Conservation (phyloP, 2,329 filamentous ascomycete genomes). For the Aspergillus felis region DNA sequence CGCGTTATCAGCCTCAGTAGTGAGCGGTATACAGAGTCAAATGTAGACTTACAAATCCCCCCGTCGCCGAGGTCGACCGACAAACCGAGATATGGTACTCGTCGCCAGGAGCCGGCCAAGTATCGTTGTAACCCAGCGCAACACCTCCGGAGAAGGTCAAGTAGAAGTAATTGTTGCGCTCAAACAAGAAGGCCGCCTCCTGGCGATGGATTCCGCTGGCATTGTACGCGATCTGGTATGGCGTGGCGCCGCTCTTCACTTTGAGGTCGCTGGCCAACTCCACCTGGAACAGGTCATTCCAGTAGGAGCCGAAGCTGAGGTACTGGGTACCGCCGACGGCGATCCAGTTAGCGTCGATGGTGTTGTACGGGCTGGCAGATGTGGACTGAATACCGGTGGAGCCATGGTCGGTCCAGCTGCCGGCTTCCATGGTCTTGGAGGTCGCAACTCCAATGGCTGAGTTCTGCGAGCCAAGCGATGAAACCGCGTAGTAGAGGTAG, state of each 20-base stretch:
- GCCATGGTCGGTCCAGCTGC: slow-evolving; percentile 37
- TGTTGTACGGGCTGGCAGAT: slow-evolving; percentile 49
- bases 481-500: slow-evolving; percentile 64
- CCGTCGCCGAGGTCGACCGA: slow-evolving; percentile 49
- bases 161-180: slow-evolving; percentile 57
- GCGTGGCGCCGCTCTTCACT: slow-evolving; percentile 23
- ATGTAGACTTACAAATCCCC: slow-evolving; percentile 47
- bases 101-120: slow-evolving; percentile 49
- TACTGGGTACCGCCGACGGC: slow-evolving; percentile 40
- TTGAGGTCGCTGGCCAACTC: slow-evolving; percentile 38
- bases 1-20: not conserved
- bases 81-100: slow-evolving; percentile 66
- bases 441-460: slow-evolving; percentile 60
- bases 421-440: slow-evolving; percentile 38
- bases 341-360: slow-evolving; percentile 58
- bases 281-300: slow-evolving; percentile 61
- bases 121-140: slow-evolving; percentile 54
- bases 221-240: slow-evolving; percentile 54
- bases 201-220: slow-evolving; percentile 50
- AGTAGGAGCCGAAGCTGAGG: slow-evolving; percentile 68
- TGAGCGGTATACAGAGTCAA: not conserved
- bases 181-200: slow-evolving; percentile 57
- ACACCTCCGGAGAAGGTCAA: slow-evolving; percentile 61
- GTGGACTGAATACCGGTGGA: slow-evolving; percentile 34
- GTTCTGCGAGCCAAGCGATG: slow-evolving; percentile 56